Conservation (phyloP, 306 rosid species). For the Astragalus glycyphyllos region DNA sequence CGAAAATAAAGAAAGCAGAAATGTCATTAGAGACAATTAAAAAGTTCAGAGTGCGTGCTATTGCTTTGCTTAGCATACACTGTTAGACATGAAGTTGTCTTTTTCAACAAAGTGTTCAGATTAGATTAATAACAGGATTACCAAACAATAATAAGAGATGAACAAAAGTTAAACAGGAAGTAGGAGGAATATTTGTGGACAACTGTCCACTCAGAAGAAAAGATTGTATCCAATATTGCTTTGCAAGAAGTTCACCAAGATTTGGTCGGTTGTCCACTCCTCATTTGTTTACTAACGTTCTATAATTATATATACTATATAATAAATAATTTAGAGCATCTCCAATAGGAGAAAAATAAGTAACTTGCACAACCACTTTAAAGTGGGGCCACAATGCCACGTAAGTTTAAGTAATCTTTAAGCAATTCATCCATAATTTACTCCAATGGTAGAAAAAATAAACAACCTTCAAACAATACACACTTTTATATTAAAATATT, state of each 20-base stretch:
- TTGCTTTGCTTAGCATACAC: slow-evolving; percentile 61
- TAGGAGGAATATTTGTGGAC: slow-evolving; percentile 33
- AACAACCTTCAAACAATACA: no score
- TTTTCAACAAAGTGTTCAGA: slow-evolving; percentile 33
- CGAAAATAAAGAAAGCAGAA: slow-evolving; percentile 27
- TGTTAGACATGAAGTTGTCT: slow-evolving; percentile 36
- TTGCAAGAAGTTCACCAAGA: slow-evolving; percentile 47
- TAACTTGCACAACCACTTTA: no score
- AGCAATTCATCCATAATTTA: no score
- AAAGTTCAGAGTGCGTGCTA: slow-evolving; percentile 42
- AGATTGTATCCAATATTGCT: slow-evolving; percentile 45
- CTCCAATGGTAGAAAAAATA: no score
- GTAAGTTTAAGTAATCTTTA: no score
- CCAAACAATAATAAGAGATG: slow-evolving; percentile 35
- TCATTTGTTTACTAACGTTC: slow-evolving; percentile 16
- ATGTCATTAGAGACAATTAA: slow-evolving; percentile 29
- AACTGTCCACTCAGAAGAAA: slow-evolving; percentile 52
- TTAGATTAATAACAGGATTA: slow-evolving; percentile 42
- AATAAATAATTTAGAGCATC: no score
- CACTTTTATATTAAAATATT: no score
- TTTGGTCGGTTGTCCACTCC: slow-evolving; percentile 45
- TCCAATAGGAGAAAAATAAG: no score
- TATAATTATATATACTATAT: neutral
- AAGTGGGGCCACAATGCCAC: no score
- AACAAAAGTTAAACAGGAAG: slow-evolving; percentile 20